Evolutionary conservation across 2,329 filamentous ascomycete genomes (phyloP), one percentile per base, ranked within the genome.

Genomic region (Aspergillus tanneri): DNA sequence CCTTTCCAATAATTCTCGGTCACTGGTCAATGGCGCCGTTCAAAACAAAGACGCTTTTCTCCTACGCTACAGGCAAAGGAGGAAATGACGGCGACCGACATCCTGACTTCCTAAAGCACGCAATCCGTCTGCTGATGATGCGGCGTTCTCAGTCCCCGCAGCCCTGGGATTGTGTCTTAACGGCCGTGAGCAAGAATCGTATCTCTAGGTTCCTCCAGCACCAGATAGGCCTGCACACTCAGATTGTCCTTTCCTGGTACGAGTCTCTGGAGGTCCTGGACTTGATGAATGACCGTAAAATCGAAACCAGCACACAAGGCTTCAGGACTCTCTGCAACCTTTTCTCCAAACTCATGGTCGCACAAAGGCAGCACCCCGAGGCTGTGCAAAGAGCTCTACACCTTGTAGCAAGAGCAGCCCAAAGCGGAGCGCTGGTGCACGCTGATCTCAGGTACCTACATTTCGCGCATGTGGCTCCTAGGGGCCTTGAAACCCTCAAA

Each of bases 181-280:
- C 59, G 25, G 61, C 61, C 27, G 51, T 72, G 35, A 54, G 55
- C 30, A 51, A 47, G 24, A 53, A 60, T 14, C 59, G 63, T 28
- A 50, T 60, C 11, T 50, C 49, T 9, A 46, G 52, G n/a, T n/a
- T n/a, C 10, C 49, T 50, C 27, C 50, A 58, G 34, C 54, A 51
- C 14, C 49, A 50, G 23, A 41, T 61, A n/a, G 52, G 52, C 19
- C 55, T 55, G 39, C 51, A 58, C 30, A 53, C 59, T 21, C 63
- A 71, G 37, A 58, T 61, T 41, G 57, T 72, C 36, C 45, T 72
- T 30, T 59, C 65, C 27, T 75, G 72, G 72, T 59, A 68, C 47
- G 68, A 70, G 41, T 56, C 62, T 6, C 28, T 65, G 19, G 55
- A 64, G 34, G 54, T 71, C 8, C 43, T 67, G 2, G 47, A 55